phyloP scores from a whole-genome alignment of 352 stramenopile genomes.

The Blastocystis hominis region DNA sequence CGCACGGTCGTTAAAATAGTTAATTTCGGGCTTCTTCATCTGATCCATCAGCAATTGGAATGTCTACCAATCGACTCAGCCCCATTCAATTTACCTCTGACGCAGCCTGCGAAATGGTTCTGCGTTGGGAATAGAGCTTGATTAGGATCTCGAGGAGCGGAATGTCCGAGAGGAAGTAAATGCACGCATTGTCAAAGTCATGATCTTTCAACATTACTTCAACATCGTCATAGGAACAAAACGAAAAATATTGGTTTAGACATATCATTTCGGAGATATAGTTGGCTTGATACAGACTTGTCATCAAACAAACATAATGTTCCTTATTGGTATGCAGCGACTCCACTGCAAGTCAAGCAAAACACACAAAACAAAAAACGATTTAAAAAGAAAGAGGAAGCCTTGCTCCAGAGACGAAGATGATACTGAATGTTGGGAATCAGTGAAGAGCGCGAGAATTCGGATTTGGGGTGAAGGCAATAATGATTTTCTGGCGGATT shows the following conservation, averaged over 20 bases:
- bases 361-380: neutral
- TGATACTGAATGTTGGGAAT: no score
- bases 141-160: neutral
- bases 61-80: neutral
- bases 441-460: no score
- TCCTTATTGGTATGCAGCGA: neutral
- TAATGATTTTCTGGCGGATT: no score
- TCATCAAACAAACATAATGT: neutral
- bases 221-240: neutral
- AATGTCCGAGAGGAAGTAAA: neutral
- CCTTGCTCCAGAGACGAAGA: no score
- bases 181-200: neutral
- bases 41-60: neutral
- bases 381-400: neutral
- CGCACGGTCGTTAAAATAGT: neutral
- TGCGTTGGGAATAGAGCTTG: neutral
- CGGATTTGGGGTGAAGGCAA: no score
- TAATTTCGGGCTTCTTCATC: slow-evolving; percentile 1
- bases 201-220: neutral
- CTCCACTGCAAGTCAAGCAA: neutral
- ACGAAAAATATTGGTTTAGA: neutral
- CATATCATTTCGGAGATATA: slow-evolving; percentile 16
- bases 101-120: neutral
- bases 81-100: neutral
- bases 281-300: neutral